Base-by-base conservation (phyloP, 1,284 basidiomycete genomes). In the Cutaneotrichosporon dermatis region DNA sequence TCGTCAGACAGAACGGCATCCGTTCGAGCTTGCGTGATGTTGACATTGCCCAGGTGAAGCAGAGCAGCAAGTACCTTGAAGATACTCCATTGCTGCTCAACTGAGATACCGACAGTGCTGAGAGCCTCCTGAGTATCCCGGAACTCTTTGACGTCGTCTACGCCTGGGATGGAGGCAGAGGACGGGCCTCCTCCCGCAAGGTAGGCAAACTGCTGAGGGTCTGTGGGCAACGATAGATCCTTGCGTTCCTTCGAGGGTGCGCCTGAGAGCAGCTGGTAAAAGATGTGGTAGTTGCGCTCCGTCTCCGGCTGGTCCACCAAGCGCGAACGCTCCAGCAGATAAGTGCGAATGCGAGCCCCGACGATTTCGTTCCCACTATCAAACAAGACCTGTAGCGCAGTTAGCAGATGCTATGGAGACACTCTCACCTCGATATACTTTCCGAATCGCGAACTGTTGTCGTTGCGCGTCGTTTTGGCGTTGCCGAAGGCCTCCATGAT, bases 401-500 rank as follows among this genome's bases (percentile, higher is more conserved):
- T n/a, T 16, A 36, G 49, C 33, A 25, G 25, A 4, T 40, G 3
- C 10, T 10, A 10, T 16, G 15, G 11, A 12, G 33, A 36, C 51
- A 74, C 83, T 64, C 55, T 25, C 25, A 93, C 92, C 84, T 99
- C 94, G 65, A 99, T 97, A 79, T 99, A 99, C 80, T 99, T 99
- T 64, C 96, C 96, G 76, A 99, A 99, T 55, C 96, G 87, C 13
- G 95, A 99, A 12, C 93, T 97, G 79, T 99, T 99, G 80, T 99
- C 96, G 74, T 99, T 99, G 59, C 96, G 85, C 4, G 95, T 98
- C 35, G 96, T 99, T 80, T 99, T 99, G 15, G 96, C 96, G 78
- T 99, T 99, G 70, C 96, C 96, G 69, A 99, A 99, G 0, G 96
- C 92, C 79, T 99, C 96, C 74, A 99, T 88, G 72, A 97, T 98